phyloP scores from a whole-genome alignment of 352 stramenopile species.

The Phytophthora syringae region DNA sequence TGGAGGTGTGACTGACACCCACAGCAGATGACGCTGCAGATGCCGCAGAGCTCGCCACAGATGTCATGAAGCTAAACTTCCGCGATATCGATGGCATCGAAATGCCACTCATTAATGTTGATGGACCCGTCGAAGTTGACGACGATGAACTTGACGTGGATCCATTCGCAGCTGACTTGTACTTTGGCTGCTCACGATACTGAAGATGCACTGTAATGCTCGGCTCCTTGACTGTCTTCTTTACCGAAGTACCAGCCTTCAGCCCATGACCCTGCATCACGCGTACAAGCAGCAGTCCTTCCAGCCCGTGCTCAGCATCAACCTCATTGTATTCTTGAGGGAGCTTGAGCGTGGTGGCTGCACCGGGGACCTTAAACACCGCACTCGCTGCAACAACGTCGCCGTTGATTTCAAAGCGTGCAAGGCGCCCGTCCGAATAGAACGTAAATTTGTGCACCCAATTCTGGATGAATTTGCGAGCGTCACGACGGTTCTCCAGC shows the following conservation, averaged over 20 bases:
- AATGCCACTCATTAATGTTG: slow-evolving; percentile 52
- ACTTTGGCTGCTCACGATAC: slow-evolving; percentile 63
- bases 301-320: slow-evolving; percentile 75
- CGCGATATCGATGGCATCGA: slow-evolving; percentile 77
- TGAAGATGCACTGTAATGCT: slow-evolving; percentile 64
- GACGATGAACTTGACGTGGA: slow-evolving; percentile 29
- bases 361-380: slow-evolving; percentile 87
- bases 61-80: slow-evolving; percentile 78
- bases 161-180: slow-evolving; percentile 40
- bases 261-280: slow-evolving; percentile 86
- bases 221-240: slow-evolving; percentile 73
- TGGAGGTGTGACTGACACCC: slow-evolving; percentile 19
- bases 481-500: slow-evolving; percentile 86
- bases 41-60: slow-evolving; percentile 43
- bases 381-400: slow-evolving; percentile 87
- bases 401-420: slow-evolving; percentile 89
- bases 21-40: slow-evolving; percentile 44
- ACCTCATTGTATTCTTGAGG: slow-evolving; percentile 90
- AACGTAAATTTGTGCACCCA: slow-evolving; percentile 93
- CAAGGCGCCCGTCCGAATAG: slow-evolving; percentile 81
- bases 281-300: slow-evolving; percentile 73
- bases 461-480: slow-evolving; percentile 88
- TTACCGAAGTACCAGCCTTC: slow-evolving; percentile 70
- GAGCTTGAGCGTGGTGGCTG: slow-evolving; percentile 86
- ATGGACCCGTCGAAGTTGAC: slow-evolving; percentile 24